These are phyloP conservation scores for Claviceps fusiformis DNA, from an alignment of 2,329 filamentous ascomycete species.

Conservation along the genomic window DNA sequence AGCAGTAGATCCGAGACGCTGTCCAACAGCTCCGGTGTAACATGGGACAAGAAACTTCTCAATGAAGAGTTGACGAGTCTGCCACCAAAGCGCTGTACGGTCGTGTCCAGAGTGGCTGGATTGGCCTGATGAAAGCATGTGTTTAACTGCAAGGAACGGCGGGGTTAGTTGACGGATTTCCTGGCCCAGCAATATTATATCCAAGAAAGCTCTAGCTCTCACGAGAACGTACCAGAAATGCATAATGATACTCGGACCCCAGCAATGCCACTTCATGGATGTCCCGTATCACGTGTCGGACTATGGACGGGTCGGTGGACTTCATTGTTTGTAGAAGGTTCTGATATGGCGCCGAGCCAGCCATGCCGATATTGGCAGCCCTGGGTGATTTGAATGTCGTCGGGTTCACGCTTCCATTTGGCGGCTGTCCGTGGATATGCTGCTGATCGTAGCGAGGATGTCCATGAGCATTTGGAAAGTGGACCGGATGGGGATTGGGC, in stretches of 20 bases:
- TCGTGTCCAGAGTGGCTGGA: constrained; percentile 21
- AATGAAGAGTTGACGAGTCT: constrained; percentile 28
- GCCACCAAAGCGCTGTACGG: constrained; percentile 31
- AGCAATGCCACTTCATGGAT: constrained; percentile 35
- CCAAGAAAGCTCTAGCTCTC: too few species aligned
- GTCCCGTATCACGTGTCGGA: constrained; percentile 35
- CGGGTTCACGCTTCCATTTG: background rate
- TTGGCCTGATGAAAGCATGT: constrained; percentile 32
- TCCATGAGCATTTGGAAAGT: background rate
- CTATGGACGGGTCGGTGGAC: constrained; percentile 27
- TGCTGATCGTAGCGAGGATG: background rate
- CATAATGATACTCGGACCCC: constrained; percentile 38
- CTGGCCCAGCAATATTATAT: background rate
- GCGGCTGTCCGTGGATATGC: background rate
- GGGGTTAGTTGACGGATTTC: constrained; percentile 11
- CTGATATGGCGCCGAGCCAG: background rate
- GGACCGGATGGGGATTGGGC: background rate
- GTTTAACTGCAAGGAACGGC: constrained; percentile 27
- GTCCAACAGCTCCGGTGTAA: constrained; percentile 30
- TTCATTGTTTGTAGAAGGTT: constrained; percentile 19
- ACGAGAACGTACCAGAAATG: constrained; percentile 35
- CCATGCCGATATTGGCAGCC: background rate
- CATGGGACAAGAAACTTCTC: constrained; percentile 26
- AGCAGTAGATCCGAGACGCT: constrained; percentile 30
- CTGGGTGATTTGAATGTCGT: background rate